Evolutionary conservation across 2,329 filamentous ascomycete species (phyloP), one percentile per base, ranked within the genome.

Genomic region (Fusarium guadeloupense): DNA sequence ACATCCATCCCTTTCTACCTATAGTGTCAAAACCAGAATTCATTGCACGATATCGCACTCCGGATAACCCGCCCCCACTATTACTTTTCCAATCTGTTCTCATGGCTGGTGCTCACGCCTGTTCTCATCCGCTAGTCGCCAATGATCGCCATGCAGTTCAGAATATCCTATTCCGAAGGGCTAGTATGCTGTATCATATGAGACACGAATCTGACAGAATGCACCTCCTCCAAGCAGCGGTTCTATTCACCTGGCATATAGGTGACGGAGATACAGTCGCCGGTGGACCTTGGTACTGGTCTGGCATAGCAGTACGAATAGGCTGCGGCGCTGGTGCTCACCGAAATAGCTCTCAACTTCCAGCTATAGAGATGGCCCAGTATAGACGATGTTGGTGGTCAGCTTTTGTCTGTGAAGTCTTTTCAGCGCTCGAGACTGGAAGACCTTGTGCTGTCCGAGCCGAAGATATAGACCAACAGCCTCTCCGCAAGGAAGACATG

Each of bases 381-480:
- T 69, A 69, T 43, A 38, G 65, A 4, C 52, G 67, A 0, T 70
- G 63, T 6, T 69, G 67, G 67, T 69, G 67, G 67, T 68, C 67
- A 1, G 61, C 50, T 0, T 69, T 69, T 23, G 60, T 69, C 0
- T 69, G 60, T 16, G 67, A 69, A 14, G 67, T 69, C 0, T 69
- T 69, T 17, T 62, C 63, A 1, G 59, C 67, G 0, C 43, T 69
- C 0, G 67, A 69, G 31, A 70, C 66, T 0, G 67, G 67, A 1
- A 50, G 67, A 1, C 67, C 67, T 0, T 70, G 67, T 45, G 64
- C 67, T 0, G 52, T 69, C 1, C 42, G 67, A 9, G 67, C 65
- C 2, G 67, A 69, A 7, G 67, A 69, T 12, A 64, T 69, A 8
- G 67, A 69, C 14, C 67, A 69, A 9, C 25, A 51, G 3, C 67